Percentiles rank a stretch among this genome's conserved stretches.
phyloP scores from a whole-genome alignment of 2,329 filamentous ascomycete species.

The Cordyceps pruinosa region DNA sequence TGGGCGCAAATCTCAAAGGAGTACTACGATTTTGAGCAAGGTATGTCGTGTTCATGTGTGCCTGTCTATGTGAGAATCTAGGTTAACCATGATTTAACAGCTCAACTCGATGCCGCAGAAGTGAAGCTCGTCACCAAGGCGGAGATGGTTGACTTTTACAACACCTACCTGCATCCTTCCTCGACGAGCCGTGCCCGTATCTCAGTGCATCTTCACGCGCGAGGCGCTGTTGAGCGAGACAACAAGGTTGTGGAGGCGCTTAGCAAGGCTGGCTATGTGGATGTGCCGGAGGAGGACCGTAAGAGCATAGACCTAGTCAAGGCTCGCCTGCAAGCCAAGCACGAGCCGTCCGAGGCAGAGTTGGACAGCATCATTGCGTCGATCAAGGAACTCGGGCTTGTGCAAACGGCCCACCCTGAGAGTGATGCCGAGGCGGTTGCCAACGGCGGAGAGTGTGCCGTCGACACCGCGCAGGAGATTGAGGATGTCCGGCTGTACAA shows the following conservation, averaged over 20 bases:
- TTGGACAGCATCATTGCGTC: slow-evolving; percentile 40
- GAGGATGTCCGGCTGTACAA: slow-evolving; percentile 77
- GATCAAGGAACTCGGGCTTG: slow-evolving; percentile 37
- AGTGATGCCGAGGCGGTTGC: slow-evolving; percentile 27
- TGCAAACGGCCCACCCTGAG: slow-evolving; percentile 29
- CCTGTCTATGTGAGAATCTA: not conserved
- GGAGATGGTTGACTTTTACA: slow-evolving; percentile 75
- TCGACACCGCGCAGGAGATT: slow-evolving; percentile 49
- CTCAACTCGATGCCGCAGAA: slow-evolving; percentile 66
- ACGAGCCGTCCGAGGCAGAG: slow-evolving; percentile 43
- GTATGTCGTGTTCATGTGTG: slow-evolving; percentile 44
- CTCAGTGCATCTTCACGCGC: slow-evolving; percentile 75
- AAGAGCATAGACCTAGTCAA: slow-evolving; percentile 45
- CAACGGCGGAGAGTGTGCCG: slow-evolving; percentile 39
- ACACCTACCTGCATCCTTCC: slow-evolving; percentile 64
- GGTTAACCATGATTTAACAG: slow-evolving; percentile 33
- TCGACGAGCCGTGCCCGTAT: slow-evolving; percentile 74
- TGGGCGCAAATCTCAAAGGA: slow-evolving; percentile 83
- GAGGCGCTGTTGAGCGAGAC: slow-evolving; percentile 45
- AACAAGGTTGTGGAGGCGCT: slow-evolving; percentile 37
- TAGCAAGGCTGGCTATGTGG: slow-evolving; percentile 28
- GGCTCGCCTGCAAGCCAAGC: slow-evolving; percentile 41
- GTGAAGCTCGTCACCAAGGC: slow-evolving; percentile 69
- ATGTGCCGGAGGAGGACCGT: slow-evolving; percentile 34
- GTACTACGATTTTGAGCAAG: slow-evolving; percentile 81